Percentiles rank a stretch among this genome's conserved stretches.
phyloP scores from a whole-genome alignment of 805 yeast genomes.

The Sugiyamaella smithiae region DNA sequence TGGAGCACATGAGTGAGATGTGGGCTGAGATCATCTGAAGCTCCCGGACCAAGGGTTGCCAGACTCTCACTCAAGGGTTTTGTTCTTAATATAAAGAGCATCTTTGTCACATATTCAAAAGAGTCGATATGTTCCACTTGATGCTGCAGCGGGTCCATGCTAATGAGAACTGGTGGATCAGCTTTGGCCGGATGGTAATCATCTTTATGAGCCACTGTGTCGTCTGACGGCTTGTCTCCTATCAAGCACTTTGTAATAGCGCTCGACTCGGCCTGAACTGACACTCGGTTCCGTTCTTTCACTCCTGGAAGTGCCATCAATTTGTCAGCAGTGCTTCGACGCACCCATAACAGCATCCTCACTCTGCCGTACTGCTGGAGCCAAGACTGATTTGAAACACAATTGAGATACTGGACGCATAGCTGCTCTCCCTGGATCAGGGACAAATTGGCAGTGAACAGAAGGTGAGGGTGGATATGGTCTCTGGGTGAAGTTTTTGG shows the following conservation, averaged over 20 bases:
- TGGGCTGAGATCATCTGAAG: conserved; percentile 40
- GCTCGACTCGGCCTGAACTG: conserved; percentile 63
- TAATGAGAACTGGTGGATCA: conserved; percentile 47
- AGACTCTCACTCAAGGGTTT: conserved; percentile 48
- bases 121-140: conserved; percentile 48
- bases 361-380: conserved; percentile 69
- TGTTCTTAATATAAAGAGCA: conserved; percentile 49
- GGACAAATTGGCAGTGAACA: conserved; percentile 60
- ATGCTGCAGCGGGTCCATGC: conserved; percentile 48
- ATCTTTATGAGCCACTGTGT: neutral
- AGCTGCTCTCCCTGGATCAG: conserved; percentile 61
- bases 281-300: conserved; percentile 54
- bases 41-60: conserved; percentile 76
- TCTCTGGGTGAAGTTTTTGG: conserved; percentile 40
- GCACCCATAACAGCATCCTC: conserved; percentile 67
- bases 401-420: conserved; percentile 69
- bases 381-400: conserved; percentile 72
- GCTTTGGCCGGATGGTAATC: conserved; percentile 18
- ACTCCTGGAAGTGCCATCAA: conserved; percentile 56
- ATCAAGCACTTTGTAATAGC: conserved; percentile 61
- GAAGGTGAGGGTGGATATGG: conserved; percentile 48
- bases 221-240: conserved; percentile 20
- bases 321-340: conserved; percentile 58
- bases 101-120: conserved; percentile 66
- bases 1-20: conserved; percentile 39